Evolutionary conservation across 106 monocot genomes (phyloP), one percentile per base, ranked within the genome.

Genomic region (Phalaenopsis equestris): DNA sequence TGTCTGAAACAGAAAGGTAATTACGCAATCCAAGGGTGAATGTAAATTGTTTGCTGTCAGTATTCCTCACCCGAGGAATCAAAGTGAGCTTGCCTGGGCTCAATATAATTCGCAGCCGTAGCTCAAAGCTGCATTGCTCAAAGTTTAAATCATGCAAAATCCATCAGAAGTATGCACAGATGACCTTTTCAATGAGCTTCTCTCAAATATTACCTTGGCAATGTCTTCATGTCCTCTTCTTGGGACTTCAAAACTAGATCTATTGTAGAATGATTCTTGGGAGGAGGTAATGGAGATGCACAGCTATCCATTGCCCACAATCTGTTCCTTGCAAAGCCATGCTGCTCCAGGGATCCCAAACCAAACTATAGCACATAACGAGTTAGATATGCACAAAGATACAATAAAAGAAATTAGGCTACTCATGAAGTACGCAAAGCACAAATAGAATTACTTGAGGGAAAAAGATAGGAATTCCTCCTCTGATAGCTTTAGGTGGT

Each of bases 291-390:
- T 75, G 87, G 85, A 49, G 88, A 79, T 49, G 87, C 81, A 45
- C 77, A 77, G 64, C 65, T 82, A 56, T 91, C 91, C 42, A 91
- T 56, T 24, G 55, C 80, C 91, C 91, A 91, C 42, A 89, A 49
- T 73, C 82, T 91, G 46, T 89, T 89, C 42, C 85, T 85, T 75
- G 89, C 91, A 86, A 91, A 91, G 68, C 91, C 91, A 86, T 89
- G 89, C 67, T 81, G 83, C 48, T 87, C 91, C 14, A 87, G 84
- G 78, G 79, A 49, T 38, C 89, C 87, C 76, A 82, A 78, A 75
- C 84, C 84, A 91, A 89, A 89, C 91, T 91, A 85, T 46, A 78
- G 61, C 41, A 76, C 9, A 70, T 17, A n/a, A 42, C 70, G 39
- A 56, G 24, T 56, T 8, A 77, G 77, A 52, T 64, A 68, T 21